Base-by-base conservation (phyloP, 1,139 yeast genomes). In the Scheffersomyces stambukii region DNA sequence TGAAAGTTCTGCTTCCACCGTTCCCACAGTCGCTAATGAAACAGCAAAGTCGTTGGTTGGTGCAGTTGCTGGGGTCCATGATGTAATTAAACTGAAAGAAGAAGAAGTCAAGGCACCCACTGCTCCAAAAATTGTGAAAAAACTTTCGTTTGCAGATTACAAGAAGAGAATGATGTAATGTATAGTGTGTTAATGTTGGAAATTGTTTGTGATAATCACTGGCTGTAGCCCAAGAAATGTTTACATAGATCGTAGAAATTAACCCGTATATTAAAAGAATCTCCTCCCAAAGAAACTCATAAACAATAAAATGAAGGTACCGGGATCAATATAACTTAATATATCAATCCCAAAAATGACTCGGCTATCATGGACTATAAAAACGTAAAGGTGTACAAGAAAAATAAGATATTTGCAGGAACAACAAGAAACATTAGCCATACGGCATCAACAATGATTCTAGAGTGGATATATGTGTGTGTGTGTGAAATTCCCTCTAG, bases 121-220 rank as follows among this genome's bases (percentile, higher is more conserved):
- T 5, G 51, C 52, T 23, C 57, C 42, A 21, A 54, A 46, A 41
- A 52, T 62, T 7, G 74, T 70, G 40, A 84, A 84, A 61, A 82
- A 83, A 53, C 60, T 84, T 37, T 81, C 89, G 19, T 79, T 85
- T 56, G 94, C 94, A 2, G 95, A 84, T 49, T 84, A 84, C 53
- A 79, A 78, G 52, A 80, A 76, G 60, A 81, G 79, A 54, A 77
- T 71, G 67, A 75, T 72, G 44, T 61, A 42, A 27, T 8, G 10
- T 17, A 18, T 5, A 18, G n/a, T n/a, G n/a, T n/a, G n/a, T n/a
- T n/a, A n/a, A n/a, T n/a, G n/a, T n/a, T n/a, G n/a, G n/a, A n/a
- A n/a, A n/a, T n/a, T 16, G 18, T 16, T 6, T 16, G 18, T 16
- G 18, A 6, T 16, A 6, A 16, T 6, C 8, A 16, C 6, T 6